Conservation (phyloP, 805 yeast genomes). For the Dipodascus albidus region DNA sequence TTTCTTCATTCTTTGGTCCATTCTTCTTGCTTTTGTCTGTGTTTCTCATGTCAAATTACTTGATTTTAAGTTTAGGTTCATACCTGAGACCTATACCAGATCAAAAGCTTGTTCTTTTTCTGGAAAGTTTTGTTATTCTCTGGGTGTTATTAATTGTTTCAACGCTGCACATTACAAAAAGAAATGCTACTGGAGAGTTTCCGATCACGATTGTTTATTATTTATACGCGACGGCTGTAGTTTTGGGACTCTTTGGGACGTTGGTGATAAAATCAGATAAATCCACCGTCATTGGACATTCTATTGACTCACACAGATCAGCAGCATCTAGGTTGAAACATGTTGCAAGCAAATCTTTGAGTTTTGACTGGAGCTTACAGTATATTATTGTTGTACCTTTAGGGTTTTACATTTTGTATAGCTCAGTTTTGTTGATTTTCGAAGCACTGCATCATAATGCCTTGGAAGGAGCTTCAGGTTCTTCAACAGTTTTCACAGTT, state of each 20-base stretch:
- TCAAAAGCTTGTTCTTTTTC: slow-evolving; percentile 44
- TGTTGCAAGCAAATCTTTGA: slow-evolving; percentile 28
- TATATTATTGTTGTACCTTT: slow-evolving; percentile 58
- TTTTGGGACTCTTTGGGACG: slow-evolving; percentile 34
- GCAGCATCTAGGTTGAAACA: slow-evolving; percentile 3
- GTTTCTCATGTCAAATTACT: slow-evolving; percentile 44
- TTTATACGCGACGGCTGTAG: slow-evolving; percentile 28
- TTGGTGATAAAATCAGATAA: slow-evolving; percentile 22
- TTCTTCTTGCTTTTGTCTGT: slow-evolving; percentile 36
- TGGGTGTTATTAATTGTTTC: slow-evolving; percentile 47
- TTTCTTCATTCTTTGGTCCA: slow-evolving; percentile 39
- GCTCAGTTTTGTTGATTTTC: slow-evolving; percentile 42
- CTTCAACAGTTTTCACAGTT: slow-evolving; percentile 28
- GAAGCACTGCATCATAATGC: slow-evolving; percentile 61
- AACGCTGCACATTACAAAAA: slow-evolving; percentile 37
- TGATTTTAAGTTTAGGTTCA: slow-evolving; percentile 37
- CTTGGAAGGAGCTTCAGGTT: slow-evolving; percentile 47
- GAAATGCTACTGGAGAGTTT: slow-evolving; percentile 39
- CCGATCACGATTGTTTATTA: slow-evolving; percentile 29
- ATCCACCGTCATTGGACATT: background rate
- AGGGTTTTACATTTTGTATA: slow-evolving; percentile 41
- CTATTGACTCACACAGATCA: background rate
- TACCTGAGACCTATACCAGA: slow-evolving; percentile 39
- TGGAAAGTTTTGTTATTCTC: slow-evolving; percentile 41
- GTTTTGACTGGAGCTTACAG: slow-evolving; percentile 77